Conservation (phyloP, 306 rosid species). For the Prunus campanulata region DNA sequence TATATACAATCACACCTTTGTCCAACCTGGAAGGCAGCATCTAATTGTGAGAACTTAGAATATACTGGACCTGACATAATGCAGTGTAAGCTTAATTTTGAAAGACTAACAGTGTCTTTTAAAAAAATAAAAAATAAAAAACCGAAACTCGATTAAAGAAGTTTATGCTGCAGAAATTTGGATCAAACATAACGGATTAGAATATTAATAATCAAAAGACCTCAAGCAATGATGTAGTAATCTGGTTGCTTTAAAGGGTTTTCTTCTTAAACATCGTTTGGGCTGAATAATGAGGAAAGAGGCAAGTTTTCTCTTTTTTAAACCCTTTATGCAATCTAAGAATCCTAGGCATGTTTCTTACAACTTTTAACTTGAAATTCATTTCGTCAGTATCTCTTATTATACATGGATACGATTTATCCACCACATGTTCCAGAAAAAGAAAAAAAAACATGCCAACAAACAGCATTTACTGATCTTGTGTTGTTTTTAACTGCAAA, state of each 20-base stretch:
- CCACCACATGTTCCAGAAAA: too few relatives aligned
- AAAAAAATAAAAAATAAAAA: too few relatives aligned
- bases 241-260: neutral
- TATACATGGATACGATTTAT: too few relatives aligned
- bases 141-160: neutral
- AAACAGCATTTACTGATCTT: too few relatives aligned
- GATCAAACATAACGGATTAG: neutral
- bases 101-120: neutral
- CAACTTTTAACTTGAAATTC: neutral
- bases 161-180: neutral
- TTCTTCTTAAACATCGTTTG: neutral
- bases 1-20: constrained; percentile 93
- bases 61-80: constrained; percentile 10
- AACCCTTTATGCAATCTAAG: neutral
- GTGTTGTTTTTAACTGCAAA: too few relatives aligned
- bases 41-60: constrained; percentile 13
- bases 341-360: neutral
- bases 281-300: neutral
- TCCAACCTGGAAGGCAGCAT: constrained; percentile 77
- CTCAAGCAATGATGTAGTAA: neutral
- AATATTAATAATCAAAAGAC: neutral
- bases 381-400: too few relatives aligned
- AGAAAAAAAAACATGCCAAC: too few relatives aligned
- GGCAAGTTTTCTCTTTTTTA: neutral
- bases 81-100: neutral